Percentiles rank a stretch among this genome's conserved stretches.
These are phyloP conservation scores for Candida incommunis DNA, from an alignment of 805 yeast species.

Conservation along the genomic window DNA sequence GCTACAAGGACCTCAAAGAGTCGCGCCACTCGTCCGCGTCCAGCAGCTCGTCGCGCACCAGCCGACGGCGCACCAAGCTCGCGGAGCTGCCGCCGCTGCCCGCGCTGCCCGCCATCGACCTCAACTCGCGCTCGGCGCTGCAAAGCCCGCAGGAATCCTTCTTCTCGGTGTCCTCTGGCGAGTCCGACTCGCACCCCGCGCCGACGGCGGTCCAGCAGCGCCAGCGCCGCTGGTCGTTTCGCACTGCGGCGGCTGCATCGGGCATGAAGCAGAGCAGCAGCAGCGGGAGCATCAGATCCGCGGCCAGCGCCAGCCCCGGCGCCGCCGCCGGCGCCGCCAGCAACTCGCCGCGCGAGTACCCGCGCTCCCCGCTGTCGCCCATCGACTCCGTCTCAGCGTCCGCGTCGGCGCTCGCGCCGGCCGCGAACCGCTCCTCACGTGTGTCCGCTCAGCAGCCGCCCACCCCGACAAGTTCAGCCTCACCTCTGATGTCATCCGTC, in stretches of 20 bases:
- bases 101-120: slow-evolving; percentile 6
- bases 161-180: background rate
- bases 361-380: background rate
- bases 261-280: background rate
- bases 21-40: too few species aligned
- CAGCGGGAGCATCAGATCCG: background rate
- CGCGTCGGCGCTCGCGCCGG: too few species aligned
- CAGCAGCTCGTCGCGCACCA: slow-evolving; percentile 1
- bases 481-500: too few species aligned
- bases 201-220: background rate
- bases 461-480: too few species aligned
- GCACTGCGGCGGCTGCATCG: background rate
- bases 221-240: background rate
- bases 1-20: too few species aligned
- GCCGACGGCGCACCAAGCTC: background rate
- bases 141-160: slow-evolving; percentile 2
- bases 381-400: too few species aligned
- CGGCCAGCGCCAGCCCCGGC: too few species aligned
- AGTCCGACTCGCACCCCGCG: background rate
- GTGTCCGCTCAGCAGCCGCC: background rate
- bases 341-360: background rate
- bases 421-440: too few species aligned
- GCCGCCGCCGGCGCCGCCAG: slow-evolving; percentile 1
- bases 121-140: background rate
- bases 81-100: slow-evolving; percentile 8